Evolutionary conservation across 257 asterid species (phyloP).

Genomic region (Misopates orontium): DNA sequence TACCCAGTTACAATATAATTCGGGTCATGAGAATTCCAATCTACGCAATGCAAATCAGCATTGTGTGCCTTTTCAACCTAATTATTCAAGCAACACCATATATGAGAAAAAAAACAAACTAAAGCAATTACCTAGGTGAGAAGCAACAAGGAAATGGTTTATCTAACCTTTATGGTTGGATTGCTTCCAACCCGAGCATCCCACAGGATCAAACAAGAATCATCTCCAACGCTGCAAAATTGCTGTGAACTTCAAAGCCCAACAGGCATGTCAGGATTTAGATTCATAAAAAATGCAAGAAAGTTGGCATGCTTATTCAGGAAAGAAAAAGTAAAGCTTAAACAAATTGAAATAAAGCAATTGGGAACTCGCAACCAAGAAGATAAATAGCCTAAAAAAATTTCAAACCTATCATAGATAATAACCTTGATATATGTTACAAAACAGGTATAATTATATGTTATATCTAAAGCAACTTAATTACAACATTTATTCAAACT

Average conservation of each 20-base stretch:
- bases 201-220: constrained; percentile 95
- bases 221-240: constrained; percentile 98
- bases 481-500: constrained; percentile 12
- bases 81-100: constrained; percentile 30
- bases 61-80: constrained; percentile 96
- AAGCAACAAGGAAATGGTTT: not conserved
- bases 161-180: constrained; percentile 79
- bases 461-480: not conserved
- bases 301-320: constrained; percentile 8
- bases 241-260: constrained; percentile 79
- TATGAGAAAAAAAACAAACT: constrained; percentile 22
- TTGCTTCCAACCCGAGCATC: constrained; percentile 76
- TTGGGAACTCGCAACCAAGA: too few relatives aligned
- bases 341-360: too few relatives aligned
- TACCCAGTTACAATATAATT: constrained; percentile 93
- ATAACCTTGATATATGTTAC: too few relatives aligned
- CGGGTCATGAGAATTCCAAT: constrained; percentile 92
- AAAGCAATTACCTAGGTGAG: too few relatives aligned
- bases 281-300: constrained; percentile 27
- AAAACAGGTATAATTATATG: too few relatives aligned
- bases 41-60: constrained; percentile 98
- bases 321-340: constrained; percentile 6
- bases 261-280: constrained; percentile 24
- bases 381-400: too few relatives aligned
- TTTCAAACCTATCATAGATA: too few relatives aligned